These are phyloP conservation scores for Eustoma russellianum DNA, from an alignment of 257 asterid species.

Conservation along the genomic window DNA sequence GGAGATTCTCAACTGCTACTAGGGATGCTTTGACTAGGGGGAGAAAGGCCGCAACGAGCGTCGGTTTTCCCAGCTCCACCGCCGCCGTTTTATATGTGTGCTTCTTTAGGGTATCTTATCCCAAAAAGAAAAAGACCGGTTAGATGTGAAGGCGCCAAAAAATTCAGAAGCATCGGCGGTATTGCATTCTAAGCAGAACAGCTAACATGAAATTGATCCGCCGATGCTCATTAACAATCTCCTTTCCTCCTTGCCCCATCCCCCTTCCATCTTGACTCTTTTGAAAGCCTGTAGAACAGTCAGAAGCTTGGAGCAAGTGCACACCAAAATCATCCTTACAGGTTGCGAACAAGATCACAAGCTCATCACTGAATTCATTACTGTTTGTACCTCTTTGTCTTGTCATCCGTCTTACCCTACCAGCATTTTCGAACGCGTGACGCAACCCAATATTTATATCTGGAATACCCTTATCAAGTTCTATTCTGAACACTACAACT, in stretches of 20 bases:
- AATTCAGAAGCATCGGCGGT: too few relatives aligned
- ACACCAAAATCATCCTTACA: slow-evolving; percentile 40
- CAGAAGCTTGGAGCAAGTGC: slow-evolving; percentile 35
- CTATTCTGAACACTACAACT: slow-evolving; percentile 29
- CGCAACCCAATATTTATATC: slow-evolving; percentile 42
- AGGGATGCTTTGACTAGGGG: too few relatives aligned
- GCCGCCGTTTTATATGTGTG: too few relatives aligned
- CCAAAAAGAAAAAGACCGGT: too few relatives aligned
- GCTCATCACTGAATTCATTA: slow-evolving; percentile 39
- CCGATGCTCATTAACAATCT: not conserved
- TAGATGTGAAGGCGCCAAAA: not conserved
- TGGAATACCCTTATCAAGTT: slow-evolving; percentile 55
- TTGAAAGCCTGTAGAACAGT: slow-evolving; percentile 38
- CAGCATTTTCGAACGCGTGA: slow-evolving; percentile 35
- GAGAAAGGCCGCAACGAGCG: too few relatives aligned
- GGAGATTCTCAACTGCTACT: too few relatives aligned
- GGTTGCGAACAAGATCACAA: slow-evolving; percentile 58
- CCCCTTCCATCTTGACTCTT: slow-evolving; percentile 17
- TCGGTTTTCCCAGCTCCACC: too few relatives aligned
- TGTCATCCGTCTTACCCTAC: slow-evolving; percentile 30
- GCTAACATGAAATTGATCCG: not conserved
- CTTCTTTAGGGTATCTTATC: too few relatives aligned
- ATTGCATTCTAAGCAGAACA: not conserved
- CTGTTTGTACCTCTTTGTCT: slow-evolving; percentile 33
- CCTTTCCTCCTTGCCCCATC: not conserved